Conservation (phyloP, 768 basidiomycete species). For the Fomitopsis serialis region DNA sequence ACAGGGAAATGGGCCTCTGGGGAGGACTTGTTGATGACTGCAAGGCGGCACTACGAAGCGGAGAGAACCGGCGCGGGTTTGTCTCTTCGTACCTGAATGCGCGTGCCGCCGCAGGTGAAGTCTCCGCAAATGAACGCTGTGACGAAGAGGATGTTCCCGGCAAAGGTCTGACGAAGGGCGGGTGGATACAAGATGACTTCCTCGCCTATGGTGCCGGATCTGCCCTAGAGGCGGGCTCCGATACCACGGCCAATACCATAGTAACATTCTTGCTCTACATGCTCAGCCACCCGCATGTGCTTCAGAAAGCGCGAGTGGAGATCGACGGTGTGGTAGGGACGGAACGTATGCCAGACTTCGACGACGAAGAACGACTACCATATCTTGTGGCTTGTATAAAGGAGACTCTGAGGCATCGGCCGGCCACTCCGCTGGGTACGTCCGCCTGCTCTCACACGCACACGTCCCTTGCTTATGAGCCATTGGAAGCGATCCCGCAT, state of each 20-base stretch:
- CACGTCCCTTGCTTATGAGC: too few relatives aligned
- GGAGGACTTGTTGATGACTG: background rate
- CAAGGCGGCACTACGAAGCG: background rate
- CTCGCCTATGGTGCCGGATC: constrained; percentile 24
- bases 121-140: too few relatives aligned
- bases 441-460: too few relatives aligned
- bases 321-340: constrained; percentile 51
- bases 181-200: constrained; percentile 25
- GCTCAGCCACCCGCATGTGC: constrained; percentile 10
- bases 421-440: background rate
- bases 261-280: constrained; percentile 22
- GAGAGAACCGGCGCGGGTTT: background rate
- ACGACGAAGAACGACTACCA: constrained; percentile 45
- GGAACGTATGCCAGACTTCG: constrained; percentile 49
- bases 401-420: constrained; percentile 25
- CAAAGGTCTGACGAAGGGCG: constrained; percentile 22
- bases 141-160: constrained; percentile 22
- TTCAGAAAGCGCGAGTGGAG: constrained; percentile 51
- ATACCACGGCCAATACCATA: constrained; percentile 24
- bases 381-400: constrained; percentile 48
- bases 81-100: background rate
- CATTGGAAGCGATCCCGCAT: background rate
- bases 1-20: constrained; percentile 5
- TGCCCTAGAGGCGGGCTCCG: constrained; percentile 26
- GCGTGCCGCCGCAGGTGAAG: constrained; percentile 19